Base-by-base conservation (phyloP, 2,329 filamentous ascomycete species). In the Saccharata proteae region DNA sequence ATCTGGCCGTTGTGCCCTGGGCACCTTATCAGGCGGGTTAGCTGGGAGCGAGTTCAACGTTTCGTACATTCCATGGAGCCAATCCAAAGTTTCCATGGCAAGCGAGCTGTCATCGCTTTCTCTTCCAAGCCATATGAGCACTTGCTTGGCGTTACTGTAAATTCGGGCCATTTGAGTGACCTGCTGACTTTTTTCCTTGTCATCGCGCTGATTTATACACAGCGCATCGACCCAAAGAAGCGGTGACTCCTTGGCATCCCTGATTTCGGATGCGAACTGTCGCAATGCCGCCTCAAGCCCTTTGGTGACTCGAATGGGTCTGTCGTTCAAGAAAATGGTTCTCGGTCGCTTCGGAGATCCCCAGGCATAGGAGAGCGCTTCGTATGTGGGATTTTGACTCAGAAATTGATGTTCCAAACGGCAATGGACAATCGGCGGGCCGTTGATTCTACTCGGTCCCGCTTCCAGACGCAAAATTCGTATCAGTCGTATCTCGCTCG, bases 301-400 rank as follows among this genome's bases (percentile, higher is more conserved):
- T 4, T 19, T 16, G 13, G 37, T 38, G 19, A 43, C 29, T 13
- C 35, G 24, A 4, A 37, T 29, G 8, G 16, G 25, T 8, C 24
- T 20, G 13, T 26, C 34, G 17, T 40, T 35, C 7, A 38, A 13
- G 4, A 22, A 32, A 16, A 43, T 38, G 6, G 30, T 24, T 3
- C 30, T 22, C 4, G 31, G 38, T 6, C 29, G 26, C 6, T 17
- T 28, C 16, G 32, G 18, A 26, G 39, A 29, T 10, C 39, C 37
- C 37, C 39, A 43, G 10, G 35, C 35, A 17, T 41, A 43, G 6
- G 40, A 41, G 3, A 43, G 35, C 7, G 38, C 35, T 23, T 26
- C 21, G 26, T 41, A 41, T n/a, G n/a, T n/a, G n/a, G n/a, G n/a
- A n/a, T n/a, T n/a, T n/a, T n/a, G n/a, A n/a, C n/a, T n/a, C n/a